A percentile compares a stretch with the other conserved stretches of the same genome.
Evolutionary conservation across 129 eudicot species (phyloP).

Genomic region (Artemisia tridentata): DNA sequence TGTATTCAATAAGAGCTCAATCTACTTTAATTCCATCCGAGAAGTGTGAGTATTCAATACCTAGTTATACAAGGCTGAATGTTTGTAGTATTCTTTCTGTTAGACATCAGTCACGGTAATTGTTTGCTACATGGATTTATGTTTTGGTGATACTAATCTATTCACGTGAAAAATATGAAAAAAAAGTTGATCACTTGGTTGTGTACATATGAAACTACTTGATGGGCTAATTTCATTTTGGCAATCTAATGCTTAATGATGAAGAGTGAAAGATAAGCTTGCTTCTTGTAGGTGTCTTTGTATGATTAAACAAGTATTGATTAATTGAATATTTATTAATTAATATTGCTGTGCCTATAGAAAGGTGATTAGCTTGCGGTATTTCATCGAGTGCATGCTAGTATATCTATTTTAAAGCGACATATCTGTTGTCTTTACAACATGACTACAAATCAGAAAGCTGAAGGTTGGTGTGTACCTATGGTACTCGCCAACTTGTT

Average conservation of each 20-base stretch:
- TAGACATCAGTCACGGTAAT: not conserved
- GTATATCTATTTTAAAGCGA: constrained; percentile 2
- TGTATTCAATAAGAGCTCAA: constrained; percentile 50
- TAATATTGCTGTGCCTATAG: too few relatives aligned
- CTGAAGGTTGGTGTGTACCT: too few relatives aligned
- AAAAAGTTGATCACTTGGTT: constrained; percentile 18
- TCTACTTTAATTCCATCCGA: constrained; percentile 78
- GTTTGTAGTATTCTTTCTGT: constrained; percentile 19
- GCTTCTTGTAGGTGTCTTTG: too few relatives aligned
- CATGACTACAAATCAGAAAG: not conserved
- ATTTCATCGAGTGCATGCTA: not conserved
- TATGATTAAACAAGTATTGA: too few relatives aligned
- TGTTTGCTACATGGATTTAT: constrained; percentile 17
- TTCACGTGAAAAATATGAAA: constrained; percentile 6
- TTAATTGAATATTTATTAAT: too few relatives aligned
- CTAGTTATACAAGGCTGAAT: constrained; percentile 3
- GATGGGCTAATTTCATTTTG: not conserved
- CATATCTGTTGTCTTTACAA: not conserved
- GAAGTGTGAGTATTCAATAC: constrained; percentile 65
- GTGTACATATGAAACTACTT: constrained; percentile 2
- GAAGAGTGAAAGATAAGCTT: constrained; percentile 4
- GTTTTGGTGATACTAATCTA: not conserved
- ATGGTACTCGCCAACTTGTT: too few relatives aligned
- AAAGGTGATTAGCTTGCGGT: too few relatives aligned
- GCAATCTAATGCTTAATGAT: constrained; percentile 15